phyloP scores from a whole-genome alignment of 129 eudicot genomes.

The Smallanthus sonchifolius region DNA sequence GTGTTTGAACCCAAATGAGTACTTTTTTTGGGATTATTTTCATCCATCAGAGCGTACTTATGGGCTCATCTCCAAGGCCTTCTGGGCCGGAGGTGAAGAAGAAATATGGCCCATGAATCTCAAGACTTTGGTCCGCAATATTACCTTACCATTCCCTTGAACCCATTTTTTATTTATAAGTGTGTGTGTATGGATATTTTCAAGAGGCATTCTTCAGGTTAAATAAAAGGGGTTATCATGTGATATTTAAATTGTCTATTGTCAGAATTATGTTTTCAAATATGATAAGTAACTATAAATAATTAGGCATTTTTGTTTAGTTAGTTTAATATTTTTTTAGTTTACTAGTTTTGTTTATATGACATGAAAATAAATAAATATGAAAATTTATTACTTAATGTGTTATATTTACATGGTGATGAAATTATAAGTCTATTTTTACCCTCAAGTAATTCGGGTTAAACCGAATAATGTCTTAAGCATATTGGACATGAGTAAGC shows the following conservation, averaged over 20 bases:
- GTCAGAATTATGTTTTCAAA: background rate
- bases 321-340: background rate
- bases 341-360: background rate
- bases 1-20: constrained; percentile 45
- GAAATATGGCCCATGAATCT: constrained; percentile 58
- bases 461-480: background rate
- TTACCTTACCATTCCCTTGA: background rate
- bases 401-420: too few species aligned
- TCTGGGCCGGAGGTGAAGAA: constrained; percentile 44
- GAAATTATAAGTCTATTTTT: too few species aligned
- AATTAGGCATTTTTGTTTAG: too few species aligned
- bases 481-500: background rate
- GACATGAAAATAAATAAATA: too few species aligned
- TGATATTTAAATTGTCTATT: background rate
- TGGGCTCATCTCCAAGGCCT: constrained; percentile 43
- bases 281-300: background rate
- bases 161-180: background rate
- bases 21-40: constrained; percentile 70
- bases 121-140: constrained; percentile 33
- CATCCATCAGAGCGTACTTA: constrained; percentile 63
- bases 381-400: too few species aligned
- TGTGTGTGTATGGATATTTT: background rate
- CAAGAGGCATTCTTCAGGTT: background rate
- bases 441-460: background rate
- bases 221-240: constrained; percentile 7